These are phyloP conservation scores for Gossypium trilobum DNA, from an alignment of 441 rosid genomes.

Conservation along the genomic window DNA sequence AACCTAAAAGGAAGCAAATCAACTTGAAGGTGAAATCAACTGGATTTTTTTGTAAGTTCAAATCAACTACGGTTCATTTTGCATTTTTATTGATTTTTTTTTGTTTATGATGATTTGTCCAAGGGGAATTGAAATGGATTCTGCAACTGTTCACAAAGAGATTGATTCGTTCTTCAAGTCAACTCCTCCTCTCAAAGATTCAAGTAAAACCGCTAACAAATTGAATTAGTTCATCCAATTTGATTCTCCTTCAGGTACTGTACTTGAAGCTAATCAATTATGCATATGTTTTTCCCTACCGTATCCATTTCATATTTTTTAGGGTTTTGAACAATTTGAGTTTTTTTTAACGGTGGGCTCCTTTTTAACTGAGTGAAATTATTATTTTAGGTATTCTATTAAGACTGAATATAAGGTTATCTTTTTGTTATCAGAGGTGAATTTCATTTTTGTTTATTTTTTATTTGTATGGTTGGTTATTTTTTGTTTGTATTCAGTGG, in stretches of 20 bases:
- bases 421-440: too few species aligned
- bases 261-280: not conserved
- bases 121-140: constrained; percentile 29
- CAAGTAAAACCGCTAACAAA: constrained; percentile 24
- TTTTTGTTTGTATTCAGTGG: too few species aligned
- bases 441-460: too few species aligned
- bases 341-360: too few species aligned
- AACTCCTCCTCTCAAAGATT: constrained; percentile 61
- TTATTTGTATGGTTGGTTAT: too few species aligned
- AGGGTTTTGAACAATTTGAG: constrained; percentile 12
- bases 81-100: not conserved
- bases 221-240: constrained; percentile 44
- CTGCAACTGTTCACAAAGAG: constrained; percentile 29
- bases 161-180: constrained; percentile 53
- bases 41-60: not conserved
- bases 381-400: constrained; percentile 22
- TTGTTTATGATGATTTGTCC: not conserved
- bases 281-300: not conserved
- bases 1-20: too few species aligned
- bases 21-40: too few species aligned
- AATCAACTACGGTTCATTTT: not conserved
- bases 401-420: too few species aligned
- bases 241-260: constrained; percentile 32
- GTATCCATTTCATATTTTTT: not conserved
- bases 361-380: constrained; percentile 20